Evolutionary conservation across 2,329 filamentous ascomycete genomes (phyloP).

Genomic region (Penicillium thymicola): DNA sequence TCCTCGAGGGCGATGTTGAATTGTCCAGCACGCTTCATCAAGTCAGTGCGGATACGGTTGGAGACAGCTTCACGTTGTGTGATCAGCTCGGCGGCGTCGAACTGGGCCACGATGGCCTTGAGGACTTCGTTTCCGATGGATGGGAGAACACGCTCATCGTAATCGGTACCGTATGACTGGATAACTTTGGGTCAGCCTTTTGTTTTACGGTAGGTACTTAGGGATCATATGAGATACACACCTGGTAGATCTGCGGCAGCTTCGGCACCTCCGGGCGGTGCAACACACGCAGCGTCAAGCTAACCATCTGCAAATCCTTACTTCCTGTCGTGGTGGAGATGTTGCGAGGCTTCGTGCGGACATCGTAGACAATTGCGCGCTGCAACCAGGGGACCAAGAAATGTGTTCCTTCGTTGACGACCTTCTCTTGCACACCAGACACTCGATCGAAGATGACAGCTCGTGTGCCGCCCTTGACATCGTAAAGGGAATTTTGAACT

Average conservation of each 20-base stretch:
- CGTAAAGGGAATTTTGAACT: constrained; percentile 81
- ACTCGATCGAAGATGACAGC: constrained; percentile 98
- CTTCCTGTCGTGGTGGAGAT: constrained; percentile 96
- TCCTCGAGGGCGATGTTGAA: constrained; percentile 99
- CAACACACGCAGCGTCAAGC: constrained; percentile 90
- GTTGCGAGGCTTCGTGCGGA: constrained; percentile 94
- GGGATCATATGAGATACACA: constrained; percentile 36
- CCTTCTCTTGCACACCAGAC: constrained; percentile 84
- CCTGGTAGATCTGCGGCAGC: constrained; percentile 97
- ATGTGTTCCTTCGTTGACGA: constrained; percentile 94
- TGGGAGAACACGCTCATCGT: constrained; percentile 96
- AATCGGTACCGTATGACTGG: constrained; percentile 94
- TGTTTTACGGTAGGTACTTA: not conserved
- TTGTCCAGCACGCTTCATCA: constrained; percentile 87
- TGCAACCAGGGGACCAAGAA: constrained; percentile 96
- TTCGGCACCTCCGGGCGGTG: constrained; percentile 90
- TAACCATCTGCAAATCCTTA: constrained; percentile 99
- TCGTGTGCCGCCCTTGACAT: constrained; percentile 89
- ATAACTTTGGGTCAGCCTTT: constrained; percentile 6
- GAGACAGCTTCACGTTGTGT: constrained; percentile 97
- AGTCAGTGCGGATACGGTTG: constrained; percentile 86
- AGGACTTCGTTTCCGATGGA: constrained; percentile 99
- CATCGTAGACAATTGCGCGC: constrained; percentile 90
- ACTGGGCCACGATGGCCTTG: constrained; percentile 97
- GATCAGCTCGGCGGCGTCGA: constrained; percentile 97